A percentile compares a stretch with the other conserved stretches of the same genome.
These are phyloP conservation scores for Poa annua DNA, from an alignment of 176 grass and related monocot species.

Conservation along the genomic window DNA sequence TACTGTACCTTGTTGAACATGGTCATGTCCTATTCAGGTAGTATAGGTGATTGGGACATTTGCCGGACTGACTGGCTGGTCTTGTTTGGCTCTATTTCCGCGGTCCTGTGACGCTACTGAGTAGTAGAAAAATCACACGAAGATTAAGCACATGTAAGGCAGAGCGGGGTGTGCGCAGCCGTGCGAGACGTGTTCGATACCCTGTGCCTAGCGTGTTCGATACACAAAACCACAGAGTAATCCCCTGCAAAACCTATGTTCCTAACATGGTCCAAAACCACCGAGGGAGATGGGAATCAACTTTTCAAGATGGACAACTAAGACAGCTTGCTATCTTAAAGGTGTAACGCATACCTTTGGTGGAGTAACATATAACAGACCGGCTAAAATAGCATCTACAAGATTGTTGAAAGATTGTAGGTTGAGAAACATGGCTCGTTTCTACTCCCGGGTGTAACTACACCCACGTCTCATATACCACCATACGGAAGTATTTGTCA, in stretches of 20 bases:
- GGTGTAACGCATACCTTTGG: background rate
- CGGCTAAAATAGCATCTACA: background rate
- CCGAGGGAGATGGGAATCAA: background rate
- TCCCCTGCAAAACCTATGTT: no score
- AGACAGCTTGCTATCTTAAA: background rate
- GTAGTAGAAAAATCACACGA: background rate
- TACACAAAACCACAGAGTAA: background rate
- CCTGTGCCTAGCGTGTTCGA: background rate
- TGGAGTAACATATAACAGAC: background rate
- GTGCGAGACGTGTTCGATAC: background rate
- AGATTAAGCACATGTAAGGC: background rate
- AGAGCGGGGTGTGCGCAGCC: background rate
- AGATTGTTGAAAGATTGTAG: no score
- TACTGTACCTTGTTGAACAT: background rate
- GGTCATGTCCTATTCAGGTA: background rate
- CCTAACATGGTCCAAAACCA: background rate
- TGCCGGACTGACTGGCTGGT: conserved; percentile 22
- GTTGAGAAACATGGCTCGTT: no score
- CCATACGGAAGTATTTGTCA: no score
- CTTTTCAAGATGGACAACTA: background rate
- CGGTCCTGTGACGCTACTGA: background rate
- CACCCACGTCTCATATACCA: no score
- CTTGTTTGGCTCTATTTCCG: background rate
- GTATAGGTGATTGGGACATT: conserved; percentile 38
- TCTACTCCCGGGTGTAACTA: no score